These are phyloP conservation scores for Pythium vanterpoolii DNA, from an alignment of 352 stramenopile species.

Conservation along the genomic window DNA sequence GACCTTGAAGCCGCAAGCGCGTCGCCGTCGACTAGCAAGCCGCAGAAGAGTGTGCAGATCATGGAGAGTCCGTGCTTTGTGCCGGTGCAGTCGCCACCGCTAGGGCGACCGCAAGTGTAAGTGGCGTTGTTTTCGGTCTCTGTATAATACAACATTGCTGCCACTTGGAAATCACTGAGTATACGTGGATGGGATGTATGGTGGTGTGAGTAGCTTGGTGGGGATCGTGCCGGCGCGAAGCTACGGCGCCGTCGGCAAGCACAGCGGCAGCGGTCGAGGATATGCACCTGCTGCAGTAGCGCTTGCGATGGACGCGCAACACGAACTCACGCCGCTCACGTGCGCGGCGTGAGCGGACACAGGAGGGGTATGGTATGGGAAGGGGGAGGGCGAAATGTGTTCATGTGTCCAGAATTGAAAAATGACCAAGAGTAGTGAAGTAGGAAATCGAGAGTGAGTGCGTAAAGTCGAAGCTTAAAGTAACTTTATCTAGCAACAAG, in stretches of 20 bases:
- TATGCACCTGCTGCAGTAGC: no score
- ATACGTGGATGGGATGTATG: no score
- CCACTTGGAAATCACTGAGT: no score
- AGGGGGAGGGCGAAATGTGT: not conserved
- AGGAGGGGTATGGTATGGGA: not conserved
- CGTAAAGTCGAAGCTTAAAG: no score
- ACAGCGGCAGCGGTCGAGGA: no score
- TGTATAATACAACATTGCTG: no score
- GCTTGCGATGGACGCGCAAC: not conserved
- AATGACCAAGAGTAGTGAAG: no score
- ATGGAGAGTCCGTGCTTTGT: conserved; percentile 15
- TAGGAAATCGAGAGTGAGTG: no score
- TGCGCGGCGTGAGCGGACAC: not conserved
- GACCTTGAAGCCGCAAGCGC: conserved; percentile 16
- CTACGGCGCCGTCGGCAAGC: conserved; percentile 1
- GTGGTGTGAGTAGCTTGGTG: not conserved
- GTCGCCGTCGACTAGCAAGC: not conserved
- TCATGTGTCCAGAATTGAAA: not conserved
- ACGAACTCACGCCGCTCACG: not conserved
- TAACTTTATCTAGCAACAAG: no score
- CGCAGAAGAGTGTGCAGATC: not conserved
- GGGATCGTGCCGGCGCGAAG: not conserved
- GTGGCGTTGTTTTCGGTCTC: not conserved
- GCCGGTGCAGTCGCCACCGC: conserved; percentile 14
- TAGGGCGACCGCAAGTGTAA: conserved; percentile 1